Evolutionary conservation across 2,329 filamentous ascomycete genomes (phyloP), one percentile per base, ranked within the genome.

Genomic region (Beauveria sp.): DNA sequence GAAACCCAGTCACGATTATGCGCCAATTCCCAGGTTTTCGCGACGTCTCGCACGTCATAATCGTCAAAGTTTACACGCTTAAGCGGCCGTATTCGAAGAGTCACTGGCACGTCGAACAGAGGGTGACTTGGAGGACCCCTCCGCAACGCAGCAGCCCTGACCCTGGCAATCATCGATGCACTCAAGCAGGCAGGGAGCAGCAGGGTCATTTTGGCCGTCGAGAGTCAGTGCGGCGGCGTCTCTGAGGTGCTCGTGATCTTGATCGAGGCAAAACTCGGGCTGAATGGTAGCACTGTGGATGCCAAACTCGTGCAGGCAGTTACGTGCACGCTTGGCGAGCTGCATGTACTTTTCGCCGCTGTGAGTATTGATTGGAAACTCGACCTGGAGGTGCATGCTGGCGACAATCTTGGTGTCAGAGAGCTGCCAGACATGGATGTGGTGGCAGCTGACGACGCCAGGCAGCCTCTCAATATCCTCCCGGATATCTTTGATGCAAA

Each of bases 211-310:
- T 1, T 64, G 63, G 10, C 76, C 77, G 61, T 80, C 75, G 38
- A 76, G 66, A 5, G 70, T 63, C 40, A 75, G 67, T 24, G 69
- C 71, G 7, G 72, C 69, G 34, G 71, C 71, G 57, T 76, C 74
- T 3, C 74, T 72, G 16, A 71, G 67, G 45, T 77, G 75, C 61
- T 69, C 71, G 65, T 79, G 80, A 57, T 74, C 72, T 46, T 76
- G 70, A 66, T 84, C 83, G 28, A 84, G 73, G 65, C 84, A 86
- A 67, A 88, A 99, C 74, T 99, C 95, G 6, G 95, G 95, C 75
- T 99, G 95, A 68, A 99, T 98, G 14, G 95, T 99, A 42, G 92
- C 93, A 43, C 90, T 96, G 78, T 99, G 95, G 66, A 99, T 98
- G 61, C 95, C 93, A 69, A 96, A 97, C 42, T 86, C 93, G 74